These are phyloP conservation scores for Pseudopithomyces chartarum DNA, from an alignment of 2,329 filamentous ascomycete genomes.

Conservation along the genomic window DNA sequence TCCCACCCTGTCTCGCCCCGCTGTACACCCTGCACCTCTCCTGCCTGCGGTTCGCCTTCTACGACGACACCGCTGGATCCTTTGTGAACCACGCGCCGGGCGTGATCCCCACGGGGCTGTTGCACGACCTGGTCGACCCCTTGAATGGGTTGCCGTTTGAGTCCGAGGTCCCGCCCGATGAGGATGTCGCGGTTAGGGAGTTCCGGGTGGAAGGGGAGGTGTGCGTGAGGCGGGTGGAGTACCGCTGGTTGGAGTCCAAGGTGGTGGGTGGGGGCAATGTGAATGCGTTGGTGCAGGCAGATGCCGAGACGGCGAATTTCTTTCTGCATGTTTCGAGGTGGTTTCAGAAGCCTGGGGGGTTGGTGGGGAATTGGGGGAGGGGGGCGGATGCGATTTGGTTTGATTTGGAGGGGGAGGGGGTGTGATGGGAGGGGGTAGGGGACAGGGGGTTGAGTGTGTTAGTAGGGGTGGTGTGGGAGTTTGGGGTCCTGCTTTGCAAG, in stretches of 20 bases:
- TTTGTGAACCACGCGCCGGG: background rate
- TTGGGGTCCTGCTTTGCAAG: no score
- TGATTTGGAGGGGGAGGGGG: background rate
- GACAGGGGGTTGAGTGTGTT: no score
- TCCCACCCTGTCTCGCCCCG: constrained; percentile 2
- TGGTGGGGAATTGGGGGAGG: constrained; percentile 11
- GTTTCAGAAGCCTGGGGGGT: background rate
- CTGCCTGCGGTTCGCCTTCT: constrained; percentile 4
- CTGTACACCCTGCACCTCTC: constrained; percentile 8
- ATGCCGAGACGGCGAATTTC: constrained; percentile 2
- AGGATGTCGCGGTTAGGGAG: background rate
- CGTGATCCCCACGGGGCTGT: constrained; percentile 1
- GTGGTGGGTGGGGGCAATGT: background rate
- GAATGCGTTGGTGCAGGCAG: background rate
- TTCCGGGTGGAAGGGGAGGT: background rate
- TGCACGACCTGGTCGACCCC: constrained; percentile 6
- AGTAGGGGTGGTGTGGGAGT: no score
- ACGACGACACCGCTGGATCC: background rate
- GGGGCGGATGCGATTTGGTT: constrained; percentile 7
- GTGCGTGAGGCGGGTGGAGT: constrained; percentile 4
- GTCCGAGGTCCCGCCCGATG: background rate
- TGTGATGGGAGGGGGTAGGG: no score
- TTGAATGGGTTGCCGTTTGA: background rate
- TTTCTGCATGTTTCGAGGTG: constrained; percentile 6
- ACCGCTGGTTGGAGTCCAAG: constrained; percentile 5